phyloP scores from a whole-genome alignment of 129 eudicot genomes.

The Flaveria bidentis region DNA sequence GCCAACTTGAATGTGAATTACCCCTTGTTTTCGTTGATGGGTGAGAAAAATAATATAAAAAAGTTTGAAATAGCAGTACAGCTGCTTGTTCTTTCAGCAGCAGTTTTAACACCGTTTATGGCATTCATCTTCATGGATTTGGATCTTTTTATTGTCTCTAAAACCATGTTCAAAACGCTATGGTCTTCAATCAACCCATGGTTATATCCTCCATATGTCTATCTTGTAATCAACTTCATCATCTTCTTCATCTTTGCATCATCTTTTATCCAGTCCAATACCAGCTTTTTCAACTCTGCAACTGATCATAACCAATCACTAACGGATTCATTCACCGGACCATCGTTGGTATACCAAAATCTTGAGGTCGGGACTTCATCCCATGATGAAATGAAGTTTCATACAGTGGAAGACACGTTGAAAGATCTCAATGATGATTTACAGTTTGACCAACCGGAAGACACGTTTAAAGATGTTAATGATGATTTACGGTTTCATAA shows the following conservation, averaged over 20 bases:
- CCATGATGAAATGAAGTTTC: constrained; percentile 21
- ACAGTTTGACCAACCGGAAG: neutral
- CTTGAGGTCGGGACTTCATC: neutral
- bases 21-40: constrained; percentile 24
- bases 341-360: constrained; percentile 11
- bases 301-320: constrained; percentile 22
- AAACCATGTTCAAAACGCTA: constrained; percentile 29
- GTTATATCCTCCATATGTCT: constrained; percentile 59
- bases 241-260: constrained; percentile 47
- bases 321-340: neutral
- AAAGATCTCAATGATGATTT: no score
- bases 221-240: constrained; percentile 57
- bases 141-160: constrained; percentile 40
- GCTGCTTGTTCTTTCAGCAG: constrained; percentile 31
- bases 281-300: constrained; percentile 29
- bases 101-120: constrained; percentile 25
- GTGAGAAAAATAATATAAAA: constrained; percentile 18
- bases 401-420: neutral
- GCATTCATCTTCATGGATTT: constrained; percentile 31
- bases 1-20: no score
- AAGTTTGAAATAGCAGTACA: constrained; percentile 23
- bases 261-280: constrained; percentile 34
- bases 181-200: constrained; percentile 41
- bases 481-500: no score
- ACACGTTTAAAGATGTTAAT: neutral